These are phyloP conservation scores for Perkinsus chesapeaki DNA, from an alignment of 169 alveolate genomes.

Conservation along the genomic window DNA sequence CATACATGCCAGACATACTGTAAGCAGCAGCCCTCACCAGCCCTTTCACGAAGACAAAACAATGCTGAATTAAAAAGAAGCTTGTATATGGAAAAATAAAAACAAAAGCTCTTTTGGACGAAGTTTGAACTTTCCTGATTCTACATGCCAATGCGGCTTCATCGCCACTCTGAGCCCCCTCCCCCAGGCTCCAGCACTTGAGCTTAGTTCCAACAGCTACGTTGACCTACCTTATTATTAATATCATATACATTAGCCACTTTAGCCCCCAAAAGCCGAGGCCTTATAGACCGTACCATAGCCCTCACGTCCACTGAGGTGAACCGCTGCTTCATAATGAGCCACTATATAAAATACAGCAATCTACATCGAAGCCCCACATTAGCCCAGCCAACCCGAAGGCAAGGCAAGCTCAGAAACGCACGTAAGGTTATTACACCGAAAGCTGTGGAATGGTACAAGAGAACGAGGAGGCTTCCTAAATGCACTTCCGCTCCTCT, in stretches of 20 bases:
- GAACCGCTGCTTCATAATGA: constrained; percentile 38
- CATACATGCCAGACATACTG: too few species aligned
- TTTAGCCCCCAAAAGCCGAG: constrained; percentile 25
- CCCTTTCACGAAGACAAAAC: too few species aligned
- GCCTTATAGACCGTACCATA: constrained; percentile 28
- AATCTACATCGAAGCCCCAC: background rate
- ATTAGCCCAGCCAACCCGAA: background rate
- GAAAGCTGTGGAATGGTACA: background rate
- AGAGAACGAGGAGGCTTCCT: background rate
- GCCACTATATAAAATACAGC: background rate
- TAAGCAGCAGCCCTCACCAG: background rate
- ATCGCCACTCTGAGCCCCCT: too few species aligned
- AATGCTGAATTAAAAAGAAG: too few species aligned
- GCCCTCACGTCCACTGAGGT: constrained; percentile 49
- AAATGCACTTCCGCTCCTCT: background rate
- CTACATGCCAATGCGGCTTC: too few species aligned
- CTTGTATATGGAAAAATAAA: too few species aligned
- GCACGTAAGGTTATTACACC: background rate
- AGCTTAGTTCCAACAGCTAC: too few species aligned
- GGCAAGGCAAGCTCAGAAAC: background rate
- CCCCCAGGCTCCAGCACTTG: too few species aligned
- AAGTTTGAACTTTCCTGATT: too few species aligned
- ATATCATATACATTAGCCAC: constrained; percentile 44
- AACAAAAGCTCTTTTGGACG: too few species aligned
- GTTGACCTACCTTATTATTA: background rate